Evolutionary conservation across 202 grass and related monocot species (phyloP), one percentile per base, ranked within the genome.

Genomic region (Setaria italica): DNA sequence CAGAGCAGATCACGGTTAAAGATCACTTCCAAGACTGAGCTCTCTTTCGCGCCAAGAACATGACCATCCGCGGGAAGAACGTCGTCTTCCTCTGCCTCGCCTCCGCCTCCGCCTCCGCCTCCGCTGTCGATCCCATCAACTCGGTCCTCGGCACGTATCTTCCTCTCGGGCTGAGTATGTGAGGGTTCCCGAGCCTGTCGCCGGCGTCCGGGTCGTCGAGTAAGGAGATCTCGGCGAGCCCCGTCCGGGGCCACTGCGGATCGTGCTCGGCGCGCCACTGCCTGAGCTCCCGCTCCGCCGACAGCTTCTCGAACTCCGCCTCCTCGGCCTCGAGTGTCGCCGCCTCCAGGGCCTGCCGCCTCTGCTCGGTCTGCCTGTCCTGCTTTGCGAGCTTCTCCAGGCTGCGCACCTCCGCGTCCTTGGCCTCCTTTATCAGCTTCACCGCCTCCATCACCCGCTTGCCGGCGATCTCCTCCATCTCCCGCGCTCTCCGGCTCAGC

Each of bases 21-120:
- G 35, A 37, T 50, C 81, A 86, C 76, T 92, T 98, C 84, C 91
- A 89, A 0, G 85, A 51, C 67, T 96, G 92, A 53, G 88, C 90
- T 80, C 87, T 92, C 87, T 88, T 99, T 91, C 85, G 87, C 55
- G 91, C 90, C 80, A 99, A 48, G 77, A 97, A 97, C 94, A 90
- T 92, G 29, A 93, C 70, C 70, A 95, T 81, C 25, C 94, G 86
- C 16, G 94, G 97, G 56, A 99, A 92, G 62, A 96, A 92, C 0
- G 91, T 77, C 0, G 87, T 79, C 60, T 88, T 88, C 86, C 70
- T 93, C 58, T 82, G 83, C 65, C 30, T 78, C 4, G 72, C 81
- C 5, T 20, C 39, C 42, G 14, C 25, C 25, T 25, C 25, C 25
- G 25, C 59, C 5, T 64, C 82, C 62, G n/a, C 76, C 4, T 46